Evolutionary conservation across 306 rosid genomes (phyloP).

Genomic region (Ziziphus jujuba): DNA sequence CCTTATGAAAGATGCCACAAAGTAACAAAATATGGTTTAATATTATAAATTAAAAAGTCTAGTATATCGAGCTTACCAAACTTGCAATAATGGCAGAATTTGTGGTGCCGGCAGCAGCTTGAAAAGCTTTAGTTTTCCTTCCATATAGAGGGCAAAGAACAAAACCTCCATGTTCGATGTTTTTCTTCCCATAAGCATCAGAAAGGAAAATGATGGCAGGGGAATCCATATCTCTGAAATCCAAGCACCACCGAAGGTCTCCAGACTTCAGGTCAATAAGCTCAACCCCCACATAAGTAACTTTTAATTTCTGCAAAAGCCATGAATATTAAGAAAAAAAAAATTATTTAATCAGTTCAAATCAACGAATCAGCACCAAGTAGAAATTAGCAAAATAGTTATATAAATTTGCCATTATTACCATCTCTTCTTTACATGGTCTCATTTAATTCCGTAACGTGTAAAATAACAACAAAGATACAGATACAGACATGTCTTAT

Average conservation of each 20-base stretch:
- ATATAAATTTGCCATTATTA: no score
- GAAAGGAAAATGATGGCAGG: slow-evolving; percentile 82
- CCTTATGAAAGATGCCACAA: slow-evolving; percentile 22
- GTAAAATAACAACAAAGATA: no score
- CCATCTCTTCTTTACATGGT: no score
- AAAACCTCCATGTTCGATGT: slow-evolving; percentile 74
- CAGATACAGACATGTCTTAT: neutral
- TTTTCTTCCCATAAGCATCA: slow-evolving; percentile 74
- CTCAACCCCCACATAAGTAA: slow-evolving; percentile 84
- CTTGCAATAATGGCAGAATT: slow-evolving; percentile 69
- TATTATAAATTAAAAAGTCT: slow-evolving; percentile 8
- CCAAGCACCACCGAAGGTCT: slow-evolving; percentile 99
- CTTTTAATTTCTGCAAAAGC: slow-evolving; percentile 76
- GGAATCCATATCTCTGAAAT: slow-evolving; percentile 95
- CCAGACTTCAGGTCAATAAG: slow-evolving; percentile 74
- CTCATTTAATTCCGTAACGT: no score
- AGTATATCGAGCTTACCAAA: slow-evolving; percentile 60
- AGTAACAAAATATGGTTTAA: neutral
- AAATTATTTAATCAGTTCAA: slow-evolving; percentile 17
- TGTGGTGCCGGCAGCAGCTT: slow-evolving; percentile 87
- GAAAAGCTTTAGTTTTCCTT: slow-evolving; percentile 93
- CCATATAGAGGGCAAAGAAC: slow-evolving; percentile 92
- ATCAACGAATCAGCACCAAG: neutral
- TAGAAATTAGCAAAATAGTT: neutral
- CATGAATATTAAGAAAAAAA: slow-evolving; percentile 28